Conservation (phyloP, 495 filamentous ascomycete species). For the Viridothelium virens region DNA sequence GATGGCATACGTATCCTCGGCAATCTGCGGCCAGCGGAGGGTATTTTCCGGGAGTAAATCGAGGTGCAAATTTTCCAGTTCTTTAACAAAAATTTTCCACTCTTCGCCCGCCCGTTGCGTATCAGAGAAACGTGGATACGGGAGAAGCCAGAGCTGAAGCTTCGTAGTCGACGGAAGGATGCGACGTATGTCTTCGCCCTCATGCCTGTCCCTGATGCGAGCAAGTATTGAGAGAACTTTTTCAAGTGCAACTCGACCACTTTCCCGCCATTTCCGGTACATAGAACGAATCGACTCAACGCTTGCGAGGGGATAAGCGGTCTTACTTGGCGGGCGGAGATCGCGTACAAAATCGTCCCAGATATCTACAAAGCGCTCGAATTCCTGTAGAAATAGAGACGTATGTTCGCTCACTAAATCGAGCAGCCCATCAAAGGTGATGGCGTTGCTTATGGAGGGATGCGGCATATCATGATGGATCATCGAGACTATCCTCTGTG, state of each 20-base stretch:
- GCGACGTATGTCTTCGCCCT: neutral
- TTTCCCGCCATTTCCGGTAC: neutral
- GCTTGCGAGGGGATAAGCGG: neutral
- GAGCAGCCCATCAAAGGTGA: neutral
- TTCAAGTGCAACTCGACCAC: neutral
- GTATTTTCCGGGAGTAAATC: neutral
- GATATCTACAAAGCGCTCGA: neutral
- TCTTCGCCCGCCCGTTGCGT: neutral
- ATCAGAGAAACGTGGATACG: neutral
- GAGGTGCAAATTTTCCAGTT: neutral
- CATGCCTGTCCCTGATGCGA: neutral
- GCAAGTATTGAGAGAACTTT: neutral
- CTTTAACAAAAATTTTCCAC: neutral
- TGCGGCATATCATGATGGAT: neutral
- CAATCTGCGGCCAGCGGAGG: neutral
- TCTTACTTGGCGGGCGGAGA: neutral
- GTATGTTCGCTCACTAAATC: neutral
- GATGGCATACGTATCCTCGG: neutral
- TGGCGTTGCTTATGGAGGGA: neutral
- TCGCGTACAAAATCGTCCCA: neutral
- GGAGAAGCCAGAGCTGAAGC: neutral
- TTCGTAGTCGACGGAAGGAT: neutral
- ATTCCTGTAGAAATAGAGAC: neutral
- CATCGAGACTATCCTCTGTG: neutral
- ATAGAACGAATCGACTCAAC: neutral